A percentile compares a stretch with the other conserved stretches of the same genome.
Conservation (phyloP, 2,329 filamentous ascomycete genomes). For the Lithohypha guttulata region DNA sequence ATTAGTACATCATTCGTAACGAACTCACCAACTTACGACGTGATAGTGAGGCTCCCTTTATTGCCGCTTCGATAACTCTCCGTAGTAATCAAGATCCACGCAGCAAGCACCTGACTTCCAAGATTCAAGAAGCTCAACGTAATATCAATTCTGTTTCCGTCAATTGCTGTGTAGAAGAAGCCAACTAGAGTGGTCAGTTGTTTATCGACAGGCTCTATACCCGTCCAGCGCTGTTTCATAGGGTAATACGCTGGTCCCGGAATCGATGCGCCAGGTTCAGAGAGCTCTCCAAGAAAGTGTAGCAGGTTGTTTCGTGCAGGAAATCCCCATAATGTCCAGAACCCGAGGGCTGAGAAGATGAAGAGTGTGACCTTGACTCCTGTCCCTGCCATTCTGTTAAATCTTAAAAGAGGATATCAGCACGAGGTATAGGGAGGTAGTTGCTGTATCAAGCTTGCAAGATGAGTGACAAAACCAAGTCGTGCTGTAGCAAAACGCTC, state of each 20-base stretch:
- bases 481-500: no score
- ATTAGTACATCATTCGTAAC: slow-evolving; percentile 6
- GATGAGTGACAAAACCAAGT: no score
- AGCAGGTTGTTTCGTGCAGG: slow-evolving; percentile 23
- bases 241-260: slow-evolving; percentile 22
- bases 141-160: slow-evolving; percentile 28
- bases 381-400: slow-evolving; percentile 6
- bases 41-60: slow-evolving; percentile 25
- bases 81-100: slow-evolving; percentile 35
- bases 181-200: slow-evolving; percentile 22
- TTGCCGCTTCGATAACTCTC: slow-evolving; percentile 38
- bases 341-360: slow-evolving; percentile 12
- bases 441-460: no score
- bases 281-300: slow-evolving; percentile 17
- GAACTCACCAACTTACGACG: slow-evolving; percentile 8
- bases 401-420: no score
- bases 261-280: slow-evolving; percentile 20
- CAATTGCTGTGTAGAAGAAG: slow-evolving; percentile 33
- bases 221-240: slow-evolving; percentile 23
- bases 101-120: slow-evolving; percentile 31
- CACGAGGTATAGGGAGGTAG: no score
- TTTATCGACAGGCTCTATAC: slow-evolving; percentile 20
- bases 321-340: slow-evolving; percentile 22
- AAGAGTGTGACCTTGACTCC: background rate
- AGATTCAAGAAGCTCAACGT: slow-evolving; percentile 31